Percentiles rank a stretch among this genome's conserved stretches.
phyloP scores from a whole-genome alignment of 2,329 filamentous ascomycete genomes.

The Xylariaceae sp. region DNA sequence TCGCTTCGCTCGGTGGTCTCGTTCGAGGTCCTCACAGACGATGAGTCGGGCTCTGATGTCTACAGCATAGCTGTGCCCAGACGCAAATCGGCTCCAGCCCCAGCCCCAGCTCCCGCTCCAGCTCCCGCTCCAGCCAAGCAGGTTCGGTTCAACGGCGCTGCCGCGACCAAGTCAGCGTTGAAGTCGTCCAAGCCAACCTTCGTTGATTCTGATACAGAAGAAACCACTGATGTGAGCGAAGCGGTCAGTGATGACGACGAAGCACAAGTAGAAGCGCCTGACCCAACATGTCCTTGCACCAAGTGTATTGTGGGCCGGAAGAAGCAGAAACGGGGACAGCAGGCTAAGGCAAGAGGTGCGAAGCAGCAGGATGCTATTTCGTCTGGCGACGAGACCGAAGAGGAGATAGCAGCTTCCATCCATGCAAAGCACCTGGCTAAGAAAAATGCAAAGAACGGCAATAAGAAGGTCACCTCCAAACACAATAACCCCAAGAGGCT shows the following conservation, averaged over 20 bases:
- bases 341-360: conserved; percentile 16
- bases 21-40: conserved; percentile 49
- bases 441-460: not conserved
- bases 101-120: not conserved
- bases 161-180: conserved; percentile 35
- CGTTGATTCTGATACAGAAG: conserved; percentile 15
- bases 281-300: conserved; percentile 36
- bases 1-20: conserved; percentile 24
- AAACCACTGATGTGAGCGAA: conserved; percentile 14
- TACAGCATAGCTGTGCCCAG: conserved; percentile 50
- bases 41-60: conserved; percentile 49
- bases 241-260: conserved; percentile 18
- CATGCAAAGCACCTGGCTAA: not conserved
- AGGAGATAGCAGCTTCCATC: not conserved
- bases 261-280: conserved; percentile 30
- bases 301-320: conserved; percentile 30
- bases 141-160: conserved; percentile 14
- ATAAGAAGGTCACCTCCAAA: not conserved
- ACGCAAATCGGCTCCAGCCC: conserved; percentile 18
- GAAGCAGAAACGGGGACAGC: conserved; percentile 27
- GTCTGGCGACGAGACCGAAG: not conserved
- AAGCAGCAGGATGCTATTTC: not conserved
- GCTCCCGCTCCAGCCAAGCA: conserved; percentile 9
- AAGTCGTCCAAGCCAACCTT: conserved; percentile 10
- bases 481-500: conserved; percentile 5